Conservation (phyloP, 805 yeast genomes). For the Nakazawaea peltata region DNA sequence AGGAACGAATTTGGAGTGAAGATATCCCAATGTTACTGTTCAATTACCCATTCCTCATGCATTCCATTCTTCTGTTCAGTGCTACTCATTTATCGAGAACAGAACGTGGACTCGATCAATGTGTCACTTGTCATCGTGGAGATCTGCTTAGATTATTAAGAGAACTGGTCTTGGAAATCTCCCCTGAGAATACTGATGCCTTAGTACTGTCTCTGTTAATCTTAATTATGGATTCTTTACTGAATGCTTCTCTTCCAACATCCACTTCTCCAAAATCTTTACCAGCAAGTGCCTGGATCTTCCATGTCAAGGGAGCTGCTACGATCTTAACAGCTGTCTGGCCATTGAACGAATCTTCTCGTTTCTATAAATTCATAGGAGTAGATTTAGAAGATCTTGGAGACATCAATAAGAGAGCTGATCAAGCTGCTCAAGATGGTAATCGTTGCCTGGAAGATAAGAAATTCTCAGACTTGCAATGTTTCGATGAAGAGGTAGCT, state of each 20-base stretch:
- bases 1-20: constrained; percentile 75
- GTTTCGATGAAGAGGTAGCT: constrained; percentile 79
- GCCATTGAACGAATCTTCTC: constrained; percentile 68
- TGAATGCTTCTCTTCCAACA: constrained; percentile 70
- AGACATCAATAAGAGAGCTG: constrained; percentile 38
- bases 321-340: constrained; percentile 94
- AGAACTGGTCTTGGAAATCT: constrained; percentile 79
- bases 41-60: constrained; percentile 86
- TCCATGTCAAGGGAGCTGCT: constrained; percentile 95
- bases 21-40: constrained; percentile 88
- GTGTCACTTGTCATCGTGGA: constrained; percentile 79
- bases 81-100: constrained; percentile 85
- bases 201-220: constrained; percentile 87
- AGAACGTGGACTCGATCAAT: constrained; percentile 67
- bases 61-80: constrained; percentile 80
- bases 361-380: constrained; percentile 65
- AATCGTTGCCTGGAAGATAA: constrained; percentile 16
- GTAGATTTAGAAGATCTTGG: constrained; percentile 88
- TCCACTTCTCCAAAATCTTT: constrained; percentile 47
- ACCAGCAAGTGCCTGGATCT: constrained; percentile 95
- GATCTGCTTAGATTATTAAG: constrained; percentile 76
- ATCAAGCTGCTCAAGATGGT: constrained; percentile 1
- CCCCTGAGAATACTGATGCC: constrained; percentile 84
- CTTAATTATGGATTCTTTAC: constrained; percentile 86
- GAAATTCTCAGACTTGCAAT: constrained; percentile 51